phyloP scores from a whole-genome alignment of 2,329 filamentous ascomycete genomes.

The Aureobasidium melanogenum region DNA sequence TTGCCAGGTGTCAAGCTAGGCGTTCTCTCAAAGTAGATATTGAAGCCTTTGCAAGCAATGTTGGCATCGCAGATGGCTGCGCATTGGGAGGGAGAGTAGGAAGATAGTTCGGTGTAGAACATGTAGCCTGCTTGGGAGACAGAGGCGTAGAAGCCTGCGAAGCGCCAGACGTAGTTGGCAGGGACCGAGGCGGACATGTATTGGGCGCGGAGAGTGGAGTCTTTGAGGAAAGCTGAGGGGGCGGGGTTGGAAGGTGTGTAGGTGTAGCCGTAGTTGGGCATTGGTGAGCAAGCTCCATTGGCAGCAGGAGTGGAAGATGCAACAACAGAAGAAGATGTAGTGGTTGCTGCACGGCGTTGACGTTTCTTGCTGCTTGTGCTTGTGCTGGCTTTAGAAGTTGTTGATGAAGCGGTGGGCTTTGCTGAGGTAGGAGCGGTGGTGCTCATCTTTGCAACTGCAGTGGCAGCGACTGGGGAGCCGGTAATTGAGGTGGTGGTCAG shows the following conservation, averaged over 20 bases:
- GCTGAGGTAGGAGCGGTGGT: not conserved
- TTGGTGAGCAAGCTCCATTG: not conserved
- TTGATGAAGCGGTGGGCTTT: not conserved
- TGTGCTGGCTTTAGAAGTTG: not conserved
- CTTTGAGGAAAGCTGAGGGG: slow-evolving; percentile 8
- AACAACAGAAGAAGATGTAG: not conserved
- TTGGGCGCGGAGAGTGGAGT: not conserved
- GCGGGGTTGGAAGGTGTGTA: slow-evolving; percentile 8
- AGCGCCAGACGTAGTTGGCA: slow-evolving; percentile 21
- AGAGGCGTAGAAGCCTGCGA: slow-evolving; percentile 15
- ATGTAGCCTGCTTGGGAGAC: slow-evolving; percentile 14
- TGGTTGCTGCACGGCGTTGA: not conserved
- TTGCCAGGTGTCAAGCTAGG: slow-evolving; percentile 23
- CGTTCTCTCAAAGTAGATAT: slow-evolving; percentile 28
- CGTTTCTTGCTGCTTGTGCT: slow-evolving; percentile 8
- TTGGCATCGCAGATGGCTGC: slow-evolving; percentile 25
- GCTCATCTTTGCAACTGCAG: slow-evolving; percentile 13
- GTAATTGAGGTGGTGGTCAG: slow-evolving; percentile 13
- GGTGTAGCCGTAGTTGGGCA: slow-evolving; percentile 1
- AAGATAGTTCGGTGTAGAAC: slow-evolving; percentile 22
- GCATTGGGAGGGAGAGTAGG: slow-evolving; percentile 25
- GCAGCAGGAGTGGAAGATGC: not conserved
- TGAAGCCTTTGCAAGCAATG: slow-evolving; percentile 26
- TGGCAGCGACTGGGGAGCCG: slow-evolving; percentile 14
- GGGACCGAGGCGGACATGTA: slow-evolving; percentile 15